Evolutionary conservation across 306 rosid species (phyloP).

Genomic region (Quillaja saponaria): DNA sequence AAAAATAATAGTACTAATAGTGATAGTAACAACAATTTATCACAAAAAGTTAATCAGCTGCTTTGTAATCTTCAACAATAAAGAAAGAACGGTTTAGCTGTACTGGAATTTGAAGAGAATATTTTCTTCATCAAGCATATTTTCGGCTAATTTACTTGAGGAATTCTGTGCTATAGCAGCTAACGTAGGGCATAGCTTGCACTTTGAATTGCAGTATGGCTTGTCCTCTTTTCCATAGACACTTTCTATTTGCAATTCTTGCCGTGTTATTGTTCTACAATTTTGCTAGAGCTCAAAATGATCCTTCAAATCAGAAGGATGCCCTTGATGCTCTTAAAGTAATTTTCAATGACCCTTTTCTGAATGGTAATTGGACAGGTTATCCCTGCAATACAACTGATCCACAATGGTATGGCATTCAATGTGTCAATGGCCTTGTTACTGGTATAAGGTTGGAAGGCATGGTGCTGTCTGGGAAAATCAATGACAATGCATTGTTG

Average conservation of each 20-base stretch:
- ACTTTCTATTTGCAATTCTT: slow-evolving; percentile 15
- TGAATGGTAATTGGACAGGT: slow-evolving; percentile 45
- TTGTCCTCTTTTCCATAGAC: slow-evolving; percentile 20
- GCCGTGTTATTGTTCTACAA: slow-evolving; percentile 2
- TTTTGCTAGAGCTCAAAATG: slow-evolving; percentile 32
- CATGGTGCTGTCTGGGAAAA: slow-evolving; percentile 31
- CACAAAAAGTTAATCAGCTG: not conserved
- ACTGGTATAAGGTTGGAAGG: slow-evolving; percentile 23
- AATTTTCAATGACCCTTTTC: slow-evolving; percentile 34
- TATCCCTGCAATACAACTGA: slow-evolving; percentile 30
- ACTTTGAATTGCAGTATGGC: slow-evolving; percentile 29
- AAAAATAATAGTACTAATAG: not conserved
- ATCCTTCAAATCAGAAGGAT: slow-evolving; percentile 29
- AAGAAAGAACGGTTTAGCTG: slow-evolving; percentile 17
- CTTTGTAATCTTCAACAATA: slow-evolving; percentile 41
- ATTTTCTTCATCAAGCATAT: slow-evolving; percentile 5
- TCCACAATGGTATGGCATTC: slow-evolving; percentile 48
- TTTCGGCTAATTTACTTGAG: not conserved
- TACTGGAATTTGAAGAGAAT: slow-evolving; percentile 11
- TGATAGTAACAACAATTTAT: no score
- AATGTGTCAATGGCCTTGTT: slow-evolving; percentile 40
- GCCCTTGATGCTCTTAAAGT: slow-evolving; percentile 46
- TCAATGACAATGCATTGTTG: slow-evolving; percentile 21
- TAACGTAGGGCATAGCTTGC: slow-evolving; percentile 26
- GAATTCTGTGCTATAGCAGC: slow-evolving; percentile 18